These are phyloP conservation scores for Pulveroboletus sp. DNA, from an alignment of 768 basidiomycete species.

Conservation along the genomic window DNA sequence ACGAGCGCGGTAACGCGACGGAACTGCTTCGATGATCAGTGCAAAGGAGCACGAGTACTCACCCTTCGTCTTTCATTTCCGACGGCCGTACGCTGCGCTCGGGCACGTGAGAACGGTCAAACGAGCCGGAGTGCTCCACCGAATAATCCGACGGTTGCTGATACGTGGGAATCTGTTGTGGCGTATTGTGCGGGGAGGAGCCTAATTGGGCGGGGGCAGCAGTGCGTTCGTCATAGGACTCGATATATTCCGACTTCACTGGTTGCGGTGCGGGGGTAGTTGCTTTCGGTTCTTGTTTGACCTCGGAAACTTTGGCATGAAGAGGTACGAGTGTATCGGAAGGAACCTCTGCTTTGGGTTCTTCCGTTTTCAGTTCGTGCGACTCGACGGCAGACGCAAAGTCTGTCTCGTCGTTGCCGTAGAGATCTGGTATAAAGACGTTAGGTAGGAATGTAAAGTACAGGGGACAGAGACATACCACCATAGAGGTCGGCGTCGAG, in stretches of 20 bases:
- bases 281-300: slow-evolving; percentile 17
- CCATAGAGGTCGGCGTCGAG: slow-evolving; percentile 89
- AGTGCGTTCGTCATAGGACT: slow-evolving; percentile 15
- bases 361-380: slow-evolving; percentile 29
- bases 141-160: slow-evolving; percentile 62
- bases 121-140: slow-evolving; percentile 37
- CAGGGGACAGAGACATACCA: slow-evolving; percentile 42
- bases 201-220: slow-evolving; percentile 14
- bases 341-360: slow-evolving; percentile 26
- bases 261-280: slow-evolving; percentile 8
- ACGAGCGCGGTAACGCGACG: slow-evolving; percentile 15
- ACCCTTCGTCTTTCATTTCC: slow-evolving; percentile 99
- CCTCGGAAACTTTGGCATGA: slow-evolving; percentile 17
- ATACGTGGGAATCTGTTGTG: slow-evolving; percentile 76
- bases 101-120: slow-evolving; percentile 40
- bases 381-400: slow-evolving; percentile 47
- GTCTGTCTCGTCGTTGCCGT: slow-evolving; percentile 59
- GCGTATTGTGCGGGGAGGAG: slow-evolving; percentile 39
- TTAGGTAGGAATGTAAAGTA: not conserved
- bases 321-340: slow-evolving; percentile 20
- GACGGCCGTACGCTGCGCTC: slow-evolving; percentile 75
- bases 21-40: slow-evolving; percentile 13
- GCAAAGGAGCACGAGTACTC: slow-evolving; percentile 41
- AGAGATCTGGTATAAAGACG: slow-evolving; percentile 51
- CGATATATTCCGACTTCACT: slow-evolving; percentile 11